Evolutionary conservation across 2,329 filamentous ascomycete genomes (phyloP).

Genomic region (Blastomyces parvus): DNA sequence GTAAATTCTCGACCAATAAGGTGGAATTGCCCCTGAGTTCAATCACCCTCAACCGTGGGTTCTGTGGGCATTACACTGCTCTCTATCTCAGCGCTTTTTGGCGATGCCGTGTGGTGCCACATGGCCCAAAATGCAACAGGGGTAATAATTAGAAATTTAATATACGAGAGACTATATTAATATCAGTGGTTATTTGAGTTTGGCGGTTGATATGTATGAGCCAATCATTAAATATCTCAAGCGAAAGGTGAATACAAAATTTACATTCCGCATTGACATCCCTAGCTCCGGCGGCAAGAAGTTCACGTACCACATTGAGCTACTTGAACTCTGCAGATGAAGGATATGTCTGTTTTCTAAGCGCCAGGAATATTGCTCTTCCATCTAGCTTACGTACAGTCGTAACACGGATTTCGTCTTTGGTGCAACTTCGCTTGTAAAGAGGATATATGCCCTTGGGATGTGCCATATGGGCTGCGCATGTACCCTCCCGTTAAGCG

Average conservation of each 20-base stretch:
- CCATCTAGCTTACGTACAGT: background rate
- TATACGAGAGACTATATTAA: background rate
- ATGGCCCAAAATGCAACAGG: background rate
- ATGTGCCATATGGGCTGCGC: background rate
- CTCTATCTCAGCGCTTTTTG: background rate
- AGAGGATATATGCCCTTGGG: background rate
- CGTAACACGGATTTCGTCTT: background rate
- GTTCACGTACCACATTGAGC: background rate
- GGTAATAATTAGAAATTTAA: background rate
- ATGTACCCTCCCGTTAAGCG: background rate
- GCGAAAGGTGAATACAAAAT: background rate
- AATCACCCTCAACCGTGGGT: background rate
- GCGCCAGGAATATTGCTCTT: background rate
- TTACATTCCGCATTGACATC: background rate
- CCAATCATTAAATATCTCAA: background rate
- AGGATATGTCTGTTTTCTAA: background rate
- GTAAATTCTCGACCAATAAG: background rate
- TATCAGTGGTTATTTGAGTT: background rate
- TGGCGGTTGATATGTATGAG: background rate
- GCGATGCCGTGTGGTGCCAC: background rate
- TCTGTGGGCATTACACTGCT: background rate
- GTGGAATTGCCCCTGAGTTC: background rate
- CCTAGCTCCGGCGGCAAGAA: background rate
- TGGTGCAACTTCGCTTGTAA: background rate
- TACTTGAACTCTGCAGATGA: background rate